Percentiles rank a stretch among this genome's conserved stretches.
Conservation (phyloP, 2,329 filamentous ascomycete genomes). For the Waltergamsia citrina region DNA sequence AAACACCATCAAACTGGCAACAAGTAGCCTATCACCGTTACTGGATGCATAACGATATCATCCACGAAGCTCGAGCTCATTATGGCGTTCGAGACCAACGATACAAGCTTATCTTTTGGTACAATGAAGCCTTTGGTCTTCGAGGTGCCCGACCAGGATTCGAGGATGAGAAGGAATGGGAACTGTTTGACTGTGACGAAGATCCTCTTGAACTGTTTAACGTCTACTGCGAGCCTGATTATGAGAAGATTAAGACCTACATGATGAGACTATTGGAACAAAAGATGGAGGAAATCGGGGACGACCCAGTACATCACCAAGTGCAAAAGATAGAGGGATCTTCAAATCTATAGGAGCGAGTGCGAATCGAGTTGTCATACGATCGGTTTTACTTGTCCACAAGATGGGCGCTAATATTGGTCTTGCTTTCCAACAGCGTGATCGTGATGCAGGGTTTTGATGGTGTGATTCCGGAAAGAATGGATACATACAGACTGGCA, state of each 20-base stretch:
- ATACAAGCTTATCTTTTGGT: constrained; percentile 49
- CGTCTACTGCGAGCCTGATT: constrained; percentile 25
- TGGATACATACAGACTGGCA: too few species aligned
- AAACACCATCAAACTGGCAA: constrained; percentile 32
- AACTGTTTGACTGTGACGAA: constrained; percentile 41
- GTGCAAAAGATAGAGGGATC: too few species aligned
- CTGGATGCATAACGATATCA: constrained; percentile 44
- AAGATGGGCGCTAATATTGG: too few species aligned
- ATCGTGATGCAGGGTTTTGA: too few species aligned
- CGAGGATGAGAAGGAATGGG: constrained; percentile 38
- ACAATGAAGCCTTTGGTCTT: constrained; percentile 36
- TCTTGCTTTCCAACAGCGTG: too few species aligned
- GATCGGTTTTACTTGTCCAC: too few species aligned
- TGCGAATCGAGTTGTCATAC: too few species aligned
- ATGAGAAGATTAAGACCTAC: constrained; percentile 21
- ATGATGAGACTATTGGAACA: constrained; percentile 32
- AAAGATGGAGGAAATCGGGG: constrained; percentile 44
- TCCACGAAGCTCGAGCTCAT: constrained; percentile 40
- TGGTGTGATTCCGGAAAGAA: too few species aligned
- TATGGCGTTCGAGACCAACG: constrained; percentile 40
- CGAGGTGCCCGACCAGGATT: constrained; percentile 30
- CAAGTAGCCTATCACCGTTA: constrained; percentile 45
- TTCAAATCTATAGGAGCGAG: too few species aligned
- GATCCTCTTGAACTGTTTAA: constrained; percentile 42
- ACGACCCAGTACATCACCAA: constrained; percentile 24